Base-by-base conservation (phyloP, 2,329 filamentous ascomycete genomes). In the Elsinoe necatrix region DNA sequence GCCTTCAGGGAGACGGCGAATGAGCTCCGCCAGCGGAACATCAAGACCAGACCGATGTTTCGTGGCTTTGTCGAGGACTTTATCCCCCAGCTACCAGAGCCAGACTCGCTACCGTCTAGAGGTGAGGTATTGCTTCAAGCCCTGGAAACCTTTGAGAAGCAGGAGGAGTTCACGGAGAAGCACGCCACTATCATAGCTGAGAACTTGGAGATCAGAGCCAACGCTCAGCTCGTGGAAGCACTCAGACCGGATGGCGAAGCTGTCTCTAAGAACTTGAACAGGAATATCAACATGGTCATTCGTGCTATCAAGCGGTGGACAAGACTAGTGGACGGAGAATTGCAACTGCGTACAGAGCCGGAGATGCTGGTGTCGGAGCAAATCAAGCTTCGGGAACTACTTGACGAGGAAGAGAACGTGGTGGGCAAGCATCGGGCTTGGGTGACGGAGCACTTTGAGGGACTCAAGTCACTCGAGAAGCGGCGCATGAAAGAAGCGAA, bases 41-140 rank as follows among this genome's bases (percentile, higher is more conserved):
- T 83, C 70, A 66, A 61, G 0, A 72, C 75, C 39, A 77, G 86
- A 0, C 75, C 77, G 0, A 74, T 82, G 25, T 89, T 82, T 65
- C 71, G 72, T 1, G 66, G 67, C 4, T 91, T 85, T 77, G 67
- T 84, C 3, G 74, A 84, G 1, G 79, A 83, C 4, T 89, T 81
- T 60, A 68, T 86, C n/a, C 81, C 83, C 56, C 50, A 31, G 7
- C 27, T 58, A 7, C 34, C 23, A 60, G 20, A 31, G 20, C n/a
- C 60, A 59, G 11, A 54, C 55, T 2, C 63, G 62, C 58, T 66
- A 62, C 4, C 65, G 1, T 66, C 65, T 1, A 72, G 83, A 20
- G 69, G 77, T 5, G 54, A 72, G 3, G 72, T 85, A 1, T 75
- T 77, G 0, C 63, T 75, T 0, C 75, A 81, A 51, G 83, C 80